Evolutionary conservation across 1,284 basidiomycete species (phyloP), one percentile per base, ranked within the genome.

Genomic region (Ustilago hordei): DNA sequence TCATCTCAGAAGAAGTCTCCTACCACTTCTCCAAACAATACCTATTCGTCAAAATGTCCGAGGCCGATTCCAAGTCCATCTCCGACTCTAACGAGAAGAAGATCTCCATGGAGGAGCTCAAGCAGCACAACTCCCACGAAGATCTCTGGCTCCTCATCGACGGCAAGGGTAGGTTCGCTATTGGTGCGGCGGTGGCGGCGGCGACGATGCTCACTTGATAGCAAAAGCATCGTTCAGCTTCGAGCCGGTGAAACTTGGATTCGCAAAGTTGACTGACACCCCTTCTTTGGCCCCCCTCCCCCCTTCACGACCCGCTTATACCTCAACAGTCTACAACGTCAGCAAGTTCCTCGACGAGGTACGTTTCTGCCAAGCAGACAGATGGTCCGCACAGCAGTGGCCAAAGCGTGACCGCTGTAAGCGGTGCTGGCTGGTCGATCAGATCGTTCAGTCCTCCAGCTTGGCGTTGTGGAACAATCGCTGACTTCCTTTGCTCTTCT

Each of bases 341-440:
- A 92, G 95, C 61, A 92, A 93, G 86, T 99, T 99, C 91, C 89
- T 96, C 83, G 95, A 98, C 88, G 96, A 99, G 92, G 94, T 95
- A 87, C 75, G 89, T 87, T 19, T 8, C 32, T 17, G 12, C 55
- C 1, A 12, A 34, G 41, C 55, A 11, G 17, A 11, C 8, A 9
- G 35, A 55, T 7, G 35, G 28, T 48, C 45, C 45, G 45, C 13
- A 34, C 50, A 53, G 31, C 50, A 34, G 50, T 53, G 5, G 39
- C 39, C 17, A 6, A 17, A 17, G 7, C 15, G 17, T 15, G 17
- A 12, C 17, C 12, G 11, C 15, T 41, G 11, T 6, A 17, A 15
- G 17, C 13, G 15, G 11, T 15, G 39, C 39, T 41, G 12, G 13
- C 7, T 17, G 7, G 39, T 17, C 1, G 39, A 41, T 15, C 39